phyloP scores from a whole-genome alignment of 768 basidiomycete species.

The Suillus placidus region DNA sequence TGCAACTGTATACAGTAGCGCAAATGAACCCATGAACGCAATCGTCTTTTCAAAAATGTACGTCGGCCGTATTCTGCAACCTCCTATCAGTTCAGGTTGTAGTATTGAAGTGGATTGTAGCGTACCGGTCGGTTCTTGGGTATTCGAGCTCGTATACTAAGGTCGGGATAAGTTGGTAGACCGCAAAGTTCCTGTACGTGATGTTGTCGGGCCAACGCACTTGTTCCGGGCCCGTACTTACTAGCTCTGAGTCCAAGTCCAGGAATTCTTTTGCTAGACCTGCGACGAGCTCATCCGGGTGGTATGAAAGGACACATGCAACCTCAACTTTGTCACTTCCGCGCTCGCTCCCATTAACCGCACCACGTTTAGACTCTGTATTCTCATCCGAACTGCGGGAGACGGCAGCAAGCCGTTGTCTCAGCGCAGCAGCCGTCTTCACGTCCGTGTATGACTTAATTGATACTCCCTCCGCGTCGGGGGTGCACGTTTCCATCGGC shows the following conservation, averaged over 20 bases:
- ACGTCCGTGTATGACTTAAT: conserved; percentile 54
- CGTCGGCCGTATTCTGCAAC: conserved; percentile 44
- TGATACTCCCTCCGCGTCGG: conserved; percentile 48
- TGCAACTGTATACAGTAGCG: conserved; percentile 88
- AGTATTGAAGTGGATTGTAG: conserved; percentile 9
- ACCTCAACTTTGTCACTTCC: conserved; percentile 4
- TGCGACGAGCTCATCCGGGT: conserved; percentile 67
- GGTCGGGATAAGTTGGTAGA: conserved; percentile 88
- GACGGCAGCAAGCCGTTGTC: conserved; percentile 56
- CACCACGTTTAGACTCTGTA: conserved; percentile 2
- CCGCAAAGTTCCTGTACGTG: conserved; percentile 75
- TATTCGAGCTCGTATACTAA: conserved; percentile 97
- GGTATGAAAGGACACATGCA: conserved; percentile 56
- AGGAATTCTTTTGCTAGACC: conserved; percentile 74
- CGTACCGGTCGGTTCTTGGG: conserved; percentile 82
- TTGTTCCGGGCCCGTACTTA: conserved; percentile 63
- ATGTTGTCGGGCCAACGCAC: conserved; percentile 88
- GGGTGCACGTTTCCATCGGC: conserved; percentile 42
- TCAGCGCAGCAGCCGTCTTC: conserved; percentile 52
- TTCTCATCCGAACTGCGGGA: too few species aligned
- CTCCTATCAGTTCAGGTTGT: conserved; percentile 9
- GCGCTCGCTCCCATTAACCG: conserved; percentile 8
- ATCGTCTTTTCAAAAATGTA: conserved; percentile 62
- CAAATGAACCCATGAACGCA: conserved; percentile 96
- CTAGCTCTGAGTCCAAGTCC: conserved; percentile 77